Conservation (phyloP, 805 yeast species). For the Metschnikowia vanudenii region DNA sequence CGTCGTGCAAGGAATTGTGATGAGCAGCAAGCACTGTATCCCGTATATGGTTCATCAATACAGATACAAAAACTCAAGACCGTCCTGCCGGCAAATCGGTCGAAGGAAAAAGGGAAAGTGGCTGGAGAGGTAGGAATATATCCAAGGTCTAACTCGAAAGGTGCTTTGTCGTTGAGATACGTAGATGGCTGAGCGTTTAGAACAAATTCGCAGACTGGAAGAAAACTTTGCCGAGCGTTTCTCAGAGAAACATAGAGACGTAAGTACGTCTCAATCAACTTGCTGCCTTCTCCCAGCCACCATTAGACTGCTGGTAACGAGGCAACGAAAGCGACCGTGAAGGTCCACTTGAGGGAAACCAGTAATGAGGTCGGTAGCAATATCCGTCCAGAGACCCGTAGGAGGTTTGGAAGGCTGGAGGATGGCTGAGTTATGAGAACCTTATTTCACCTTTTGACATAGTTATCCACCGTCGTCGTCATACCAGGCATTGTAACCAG, state of each 20-base stretch:
- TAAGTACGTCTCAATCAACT: too few species aligned
- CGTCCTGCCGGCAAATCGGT: not conserved
- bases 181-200: not conserved
- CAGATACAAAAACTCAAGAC: not conserved
- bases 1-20: not conserved
- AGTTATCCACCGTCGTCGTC: not conserved
- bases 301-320: not conserved
- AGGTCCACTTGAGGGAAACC: not conserved
- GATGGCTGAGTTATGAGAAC: not conserved
- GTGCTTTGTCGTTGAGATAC: not conserved
- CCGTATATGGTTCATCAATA: not conserved
- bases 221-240: too few species aligned
- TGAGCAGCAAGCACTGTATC: not conserved
- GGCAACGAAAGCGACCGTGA: not conserved
- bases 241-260: too few species aligned
- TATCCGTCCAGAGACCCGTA: slow-evolving; percentile 1
- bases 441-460: not conserved
- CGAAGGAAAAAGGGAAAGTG: not conserved
- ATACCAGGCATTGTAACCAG: not conserved
- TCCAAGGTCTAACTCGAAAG: slow-evolving; percentile 1
- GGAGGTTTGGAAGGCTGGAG: not conserved
- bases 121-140: not conserved
- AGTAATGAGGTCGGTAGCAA: slow-evolving; percentile 1
- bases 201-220: too few species aligned
- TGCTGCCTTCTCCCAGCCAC: not conserved